Base-by-base conservation (phyloP, 805 yeast genomes). In the Pichia deserticola region DNA sequence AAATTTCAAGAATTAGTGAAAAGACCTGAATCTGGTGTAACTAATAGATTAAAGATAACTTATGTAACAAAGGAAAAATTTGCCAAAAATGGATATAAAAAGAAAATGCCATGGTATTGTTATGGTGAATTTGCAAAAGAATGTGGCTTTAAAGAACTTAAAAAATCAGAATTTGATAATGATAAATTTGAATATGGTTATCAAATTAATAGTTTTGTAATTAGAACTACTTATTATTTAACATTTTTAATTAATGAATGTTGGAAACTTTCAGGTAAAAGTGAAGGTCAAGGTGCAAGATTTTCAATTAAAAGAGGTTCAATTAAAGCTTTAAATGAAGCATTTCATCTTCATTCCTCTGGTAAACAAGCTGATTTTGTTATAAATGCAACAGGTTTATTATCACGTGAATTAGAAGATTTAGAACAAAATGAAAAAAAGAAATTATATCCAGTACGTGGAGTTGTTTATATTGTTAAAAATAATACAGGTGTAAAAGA, bases 341-440 rank as follows among this genome's bases (percentile, higher is more conserved):
- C 84, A 0, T 65, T 67, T n/a, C 38, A 56, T 0, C 55, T 68
- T 5, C 79, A 76, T 52, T 59, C 64, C 11, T 53, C 73, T 0
- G 73, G 72, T 0, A 44, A 45, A 40, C 63, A 54, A 8, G 75
- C 86, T 0, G 75, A 77, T 47, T 55, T 75, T 10, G 77, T 82
- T 12, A 67, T 84, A 48, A 83, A 84, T 56, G 73, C 81, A 44
- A 66, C 84, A 1, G 89, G 88, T 1, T 58, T 81, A 4, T 57
- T 70, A 30, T 78, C 83, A 0, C 60, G 66, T 5, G 56, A 59
- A 8, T 64, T 81, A 10, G 77, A 74, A 12, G 65, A 69, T 15
- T 82, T 79, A 51, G 45, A 44, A 33, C 28, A 49, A 9, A 43
- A 59, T 5, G 52, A 49, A n/a, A 32, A 37, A 25, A 36, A 37